A percentile compares a stretch with the other conserved stretches of the same genome.
phyloP scores from a whole-genome alignment of 345 rosid species.

The Mercurialis annua region DNA sequence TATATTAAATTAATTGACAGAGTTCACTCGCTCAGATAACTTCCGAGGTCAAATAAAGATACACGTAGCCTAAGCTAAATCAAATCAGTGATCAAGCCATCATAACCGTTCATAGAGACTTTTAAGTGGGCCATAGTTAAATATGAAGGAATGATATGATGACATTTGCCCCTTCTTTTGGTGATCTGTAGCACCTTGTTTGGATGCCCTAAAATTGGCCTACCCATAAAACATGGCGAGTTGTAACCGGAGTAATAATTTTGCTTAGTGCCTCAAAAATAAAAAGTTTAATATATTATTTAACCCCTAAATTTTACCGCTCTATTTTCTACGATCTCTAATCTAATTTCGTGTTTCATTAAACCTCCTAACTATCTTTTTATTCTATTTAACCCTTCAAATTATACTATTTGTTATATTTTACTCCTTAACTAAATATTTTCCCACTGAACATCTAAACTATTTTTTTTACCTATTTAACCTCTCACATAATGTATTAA shows the following conservation, averaged over 20 bases:
- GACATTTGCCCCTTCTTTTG: background rate
- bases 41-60: background rate
- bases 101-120: background rate
- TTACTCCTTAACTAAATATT: too few relatives aligned
- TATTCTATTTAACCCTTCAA: too few relatives aligned
- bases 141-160: background rate
- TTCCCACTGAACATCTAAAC: too few relatives aligned
- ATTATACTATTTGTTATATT: too few relatives aligned
- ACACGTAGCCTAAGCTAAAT: background rate
- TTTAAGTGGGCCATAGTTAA: background rate
- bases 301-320: too few relatives aligned
- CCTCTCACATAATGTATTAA: too few relatives aligned
- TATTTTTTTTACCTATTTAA: too few relatives aligned
- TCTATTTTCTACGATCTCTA: too few relatives aligned
- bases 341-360: too few relatives aligned
- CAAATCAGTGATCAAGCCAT: background rate
- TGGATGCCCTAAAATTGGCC: background rate
- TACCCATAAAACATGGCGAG: slow-evolving; percentile 6
- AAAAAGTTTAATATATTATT: too few relatives aligned
- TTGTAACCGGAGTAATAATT: slow-evolving; percentile 20
- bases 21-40: background rate
- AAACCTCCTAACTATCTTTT: too few relatives aligned
- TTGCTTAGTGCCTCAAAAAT: too few relatives aligned
- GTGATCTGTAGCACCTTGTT: background rate
- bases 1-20: background rate